Evolutionary conservation across 75 land plant genomes (phyloP), one percentile per base, ranked within the genome.

Genomic region (Gnetum montanum): DNA sequence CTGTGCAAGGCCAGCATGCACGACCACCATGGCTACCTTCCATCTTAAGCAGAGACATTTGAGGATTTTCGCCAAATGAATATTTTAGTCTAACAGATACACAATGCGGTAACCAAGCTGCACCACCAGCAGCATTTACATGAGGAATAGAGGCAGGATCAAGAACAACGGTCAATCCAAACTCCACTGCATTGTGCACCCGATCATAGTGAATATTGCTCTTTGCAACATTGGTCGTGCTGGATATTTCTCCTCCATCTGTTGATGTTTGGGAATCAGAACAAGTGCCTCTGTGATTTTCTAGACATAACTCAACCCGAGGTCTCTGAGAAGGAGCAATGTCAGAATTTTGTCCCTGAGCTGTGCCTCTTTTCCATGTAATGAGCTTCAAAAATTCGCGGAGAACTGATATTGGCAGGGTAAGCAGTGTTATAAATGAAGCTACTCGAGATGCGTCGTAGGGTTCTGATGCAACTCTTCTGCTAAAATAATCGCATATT

Each of bases 371-470:
- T 61, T 90, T 86, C 99, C 99, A 95, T 34, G 91, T 73, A 54
- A 90, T 95, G 24, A 95, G 77, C 48, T 76, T 79, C 34, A 95
- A 66, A 57, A 95, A 95, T 66, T 95, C 99, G 40, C 99, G 72
- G 24, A 95, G 64, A 24, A 86, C 88, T 22, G 88, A 76, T 25
- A 90, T 78, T 1, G 99, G 99, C 23, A 95, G 53, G 2, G 99
- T 95, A 29, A 95, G 84, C 62, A 95, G 78, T 7, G 99, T 95
- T n/a, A 90, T 95, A 50, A 90, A 95, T 18, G 99, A 95, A 54
- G 99, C 99, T 45, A 95, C 81, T 31, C 99, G 73, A 37, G 99
- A 95, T 61, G 97, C 92, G 79, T 95, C 99, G 70, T 95, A 95
- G 4, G 99, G 99, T 64, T 95, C 99, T 8, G 92, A 90, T 58